Evolutionary conservation across 1,139 yeast species (phyloP), one percentile per base, ranked within the genome.

Genomic region (Spencermartinsiella ligniputridi): DNA sequence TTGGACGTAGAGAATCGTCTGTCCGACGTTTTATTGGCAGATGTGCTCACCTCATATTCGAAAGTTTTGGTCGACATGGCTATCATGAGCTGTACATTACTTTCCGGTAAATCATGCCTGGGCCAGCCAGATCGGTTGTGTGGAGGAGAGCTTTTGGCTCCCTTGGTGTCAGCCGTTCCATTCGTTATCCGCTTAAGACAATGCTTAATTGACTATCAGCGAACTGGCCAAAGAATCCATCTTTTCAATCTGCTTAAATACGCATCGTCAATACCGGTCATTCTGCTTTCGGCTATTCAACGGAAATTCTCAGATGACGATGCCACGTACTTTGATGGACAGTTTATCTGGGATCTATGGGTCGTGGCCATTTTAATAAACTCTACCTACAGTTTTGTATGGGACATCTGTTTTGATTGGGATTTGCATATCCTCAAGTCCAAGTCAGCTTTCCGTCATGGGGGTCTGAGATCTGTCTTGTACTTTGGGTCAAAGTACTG

Each of bases 361-460:
- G 70, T 75, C 39, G 40, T 76, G 0, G 61, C 73, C 1, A 71
- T 79, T 13, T 63, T 81, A 3, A 54, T 86, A 37, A 88, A 85
- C 60, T 83, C 97, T 0, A 57, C 78, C 0, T 92, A 85, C 61
- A 77, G 95, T 16, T 85, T 86, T 52, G 68, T 79, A 44, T 92
- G 98, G 98, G 98, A 92, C 63, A 66, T 90, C 18, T 75, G 76
- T 42, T 79, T 80, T 75, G 98, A 92, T 67, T 92, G 98, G 98
- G 81, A 81, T 39, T 72, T 88, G 39, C 75, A 75, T n/a, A 51
- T 84, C 3, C 27, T 58, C 37, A 41, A 44, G 11, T 37, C 42
- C 20, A 44, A 47, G 15, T 44, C 46, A 9, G 41, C 41, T 18
- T 39, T 44, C 30, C 45, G 46, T 33, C 51, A 43, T 36, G 59